Conservation (phyloP, 768 basidiomycete species). For the Mycena metata region DNA sequence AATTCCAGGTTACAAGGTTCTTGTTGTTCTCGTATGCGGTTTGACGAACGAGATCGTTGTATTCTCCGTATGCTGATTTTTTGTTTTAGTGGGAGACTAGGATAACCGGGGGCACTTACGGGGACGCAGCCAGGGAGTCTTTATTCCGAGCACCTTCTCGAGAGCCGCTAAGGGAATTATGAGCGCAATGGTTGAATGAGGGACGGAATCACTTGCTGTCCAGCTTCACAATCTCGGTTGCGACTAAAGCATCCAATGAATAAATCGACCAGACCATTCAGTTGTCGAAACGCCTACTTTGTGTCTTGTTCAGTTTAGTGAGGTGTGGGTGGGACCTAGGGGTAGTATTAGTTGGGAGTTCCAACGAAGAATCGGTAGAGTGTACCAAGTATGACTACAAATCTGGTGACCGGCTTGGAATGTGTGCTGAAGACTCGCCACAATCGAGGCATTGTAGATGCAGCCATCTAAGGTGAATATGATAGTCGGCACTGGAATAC, state of each 20-base stretch:
- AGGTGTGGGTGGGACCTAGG: slow-evolving; percentile 43
- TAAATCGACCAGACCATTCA: not conserved
- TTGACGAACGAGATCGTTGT: slow-evolving; percentile 35
- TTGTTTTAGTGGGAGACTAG: no score
- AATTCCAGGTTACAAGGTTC: slow-evolving; percentile 40
- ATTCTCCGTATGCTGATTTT: slow-evolving; percentile 37
- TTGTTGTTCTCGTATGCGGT: slow-evolving; percentile 27
- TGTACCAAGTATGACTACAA: slow-evolving; percentile 46
- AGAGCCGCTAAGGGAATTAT: slow-evolving; percentile 39
- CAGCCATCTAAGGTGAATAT: slow-evolving; percentile 40
- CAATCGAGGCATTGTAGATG: slow-evolving; percentile 41
- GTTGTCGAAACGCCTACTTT: slow-evolving; percentile 26
- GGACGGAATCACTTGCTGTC: not conserved
- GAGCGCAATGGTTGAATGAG: no score
- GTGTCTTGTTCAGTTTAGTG: slow-evolving; percentile 27
- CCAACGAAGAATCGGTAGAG: no score
- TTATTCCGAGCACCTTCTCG: slow-evolving; percentile 40
- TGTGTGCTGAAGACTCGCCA: slow-evolving; percentile 36
- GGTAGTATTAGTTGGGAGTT: no score
- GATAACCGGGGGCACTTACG: slow-evolving; percentile 31
- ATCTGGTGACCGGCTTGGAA: slow-evolving; percentile 47
- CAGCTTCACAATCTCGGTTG: slow-evolving; percentile 14
- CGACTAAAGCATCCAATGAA: slow-evolving; percentile 8
- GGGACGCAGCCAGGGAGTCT: slow-evolving; percentile 45
- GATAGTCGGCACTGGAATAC: not conserved